Evolutionary conservation across 2,329 filamentous ascomycete species (phyloP), one percentile per base, ranked within the genome.

Genomic region (Xylariaceae sp.): DNA sequence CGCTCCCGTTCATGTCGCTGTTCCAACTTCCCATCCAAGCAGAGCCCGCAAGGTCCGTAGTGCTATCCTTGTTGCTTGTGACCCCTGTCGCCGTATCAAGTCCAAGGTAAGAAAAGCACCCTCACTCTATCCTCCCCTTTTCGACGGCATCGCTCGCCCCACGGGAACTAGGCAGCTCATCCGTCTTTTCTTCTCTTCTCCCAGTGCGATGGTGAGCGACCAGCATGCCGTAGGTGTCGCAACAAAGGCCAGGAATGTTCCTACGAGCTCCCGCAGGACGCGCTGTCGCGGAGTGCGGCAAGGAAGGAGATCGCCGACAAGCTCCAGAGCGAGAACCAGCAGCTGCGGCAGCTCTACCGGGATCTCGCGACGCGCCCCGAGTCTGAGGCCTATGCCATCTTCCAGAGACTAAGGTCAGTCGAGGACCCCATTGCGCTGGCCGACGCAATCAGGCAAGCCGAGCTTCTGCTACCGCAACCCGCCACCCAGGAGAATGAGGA

Each of bases 121-220:
- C 12, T 12, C 24, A 11, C 15, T 5, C 3, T 1, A 13, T 18
- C 5, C 5, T 2, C 15, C 16, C 11, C 21, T 24, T 11, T 7
- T 6, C 21, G 21, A 7, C 7, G 21, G 21, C 21, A 24, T 6
- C 7, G 11, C 21, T 24, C 21, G 21, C n/a, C n/a, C n/a, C n/a
- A n/a, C n/a, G n/a, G n/a, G n/a, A 11, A 24, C 21, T 11, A 24
- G 21, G 21, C 5, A n/a, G 19, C 11, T 14, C 11, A 7, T 29
- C 19, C 12, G 9, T 12, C 36, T 36, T 18, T 40, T 13, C 15
- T 16, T 8, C 6, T 30, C 13, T 13, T 3, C 13, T 15, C 2
- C 21, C 14, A 46, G 44, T 46, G 44, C 13, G 41, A 44, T 31
- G 44, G 44, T 8, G 37, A 41, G 11, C 40, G 44, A 7, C 44